Conservation (phyloP, 2,329 filamentous ascomycete genomes). For the Aspergillus sp. region DNA sequence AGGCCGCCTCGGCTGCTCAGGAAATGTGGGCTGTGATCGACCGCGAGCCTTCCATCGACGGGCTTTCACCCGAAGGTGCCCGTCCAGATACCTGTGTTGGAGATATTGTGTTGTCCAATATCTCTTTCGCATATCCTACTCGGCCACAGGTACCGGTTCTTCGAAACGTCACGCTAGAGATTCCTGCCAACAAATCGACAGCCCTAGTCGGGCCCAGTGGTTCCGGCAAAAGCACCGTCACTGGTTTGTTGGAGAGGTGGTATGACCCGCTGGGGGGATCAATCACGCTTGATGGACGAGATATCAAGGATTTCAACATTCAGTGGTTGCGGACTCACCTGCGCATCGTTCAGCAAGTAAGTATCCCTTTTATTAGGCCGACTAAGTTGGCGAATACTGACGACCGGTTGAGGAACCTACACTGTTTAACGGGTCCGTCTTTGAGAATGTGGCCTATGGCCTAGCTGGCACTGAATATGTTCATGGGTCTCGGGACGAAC, state of each 20-base stretch:
- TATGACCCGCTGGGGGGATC: constrained; percentile 52
- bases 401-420: constrained; percentile 39
- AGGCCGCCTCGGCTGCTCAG: constrained; percentile 40
- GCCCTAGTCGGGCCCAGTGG: constrained; percentile 74
- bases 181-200: constrained; percentile 43
- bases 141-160: constrained; percentile 41
- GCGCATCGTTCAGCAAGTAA: constrained; percentile 58
- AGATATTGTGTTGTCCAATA: constrained; percentile 38
- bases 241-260: constrained; percentile 70
- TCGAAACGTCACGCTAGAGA: constrained; percentile 28
- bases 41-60: constrained; percentile 35
- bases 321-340: constrained; percentile 20
- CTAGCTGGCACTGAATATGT: constrained; percentile 9
- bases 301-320: constrained; percentile 35
- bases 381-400: not conserved
- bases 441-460: constrained; percentile 46
- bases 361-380: constrained; percentile 35
- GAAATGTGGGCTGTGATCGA: constrained; percentile 43
- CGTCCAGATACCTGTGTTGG: constrained; percentile 19
- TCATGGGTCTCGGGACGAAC: constrained; percentile 17
- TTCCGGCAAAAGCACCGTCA: constrained; percentile 72
- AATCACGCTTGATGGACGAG: constrained; percentile 38
- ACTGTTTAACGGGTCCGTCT: not conserved
- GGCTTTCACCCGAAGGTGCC: constrained; percentile 23
- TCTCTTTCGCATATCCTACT: constrained; percentile 36